phyloP scores from a whole-genome alignment of 768 basidiomycete genomes.

The Lentinula sp. region DNA sequence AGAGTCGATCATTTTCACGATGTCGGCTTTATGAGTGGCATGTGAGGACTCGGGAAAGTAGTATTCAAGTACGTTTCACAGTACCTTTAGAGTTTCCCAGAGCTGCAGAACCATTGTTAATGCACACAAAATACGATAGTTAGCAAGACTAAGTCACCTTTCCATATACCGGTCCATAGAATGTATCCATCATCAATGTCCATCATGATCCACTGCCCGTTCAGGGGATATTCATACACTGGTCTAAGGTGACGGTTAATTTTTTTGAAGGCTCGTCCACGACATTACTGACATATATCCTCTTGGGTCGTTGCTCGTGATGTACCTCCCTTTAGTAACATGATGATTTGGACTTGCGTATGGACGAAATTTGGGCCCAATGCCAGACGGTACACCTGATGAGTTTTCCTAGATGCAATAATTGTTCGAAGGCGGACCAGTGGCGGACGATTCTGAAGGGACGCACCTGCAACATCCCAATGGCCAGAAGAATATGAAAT shows the following conservation, averaged over 20 bases:
- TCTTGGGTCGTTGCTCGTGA: conserved; percentile 83
- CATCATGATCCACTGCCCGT: conserved; percentile 94
- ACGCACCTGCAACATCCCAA: conserved; percentile 37
- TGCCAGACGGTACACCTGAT: conserved; percentile 15
- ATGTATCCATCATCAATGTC: conserved; percentile 92
- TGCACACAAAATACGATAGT: neutral
- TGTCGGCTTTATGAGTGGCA: conserved; percentile 56
- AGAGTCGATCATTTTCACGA: conserved; percentile 89
- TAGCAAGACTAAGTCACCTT: conserved; percentile 44
- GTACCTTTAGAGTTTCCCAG: conserved; percentile 86
- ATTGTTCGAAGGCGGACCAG: conserved; percentile 1
- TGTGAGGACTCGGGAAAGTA: neutral
- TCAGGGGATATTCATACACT: conserved; percentile 86
- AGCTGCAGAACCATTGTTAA: conserved; percentile 33
- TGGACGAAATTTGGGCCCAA: conserved; percentile 50
- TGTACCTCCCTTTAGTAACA: conserved; percentile 82
- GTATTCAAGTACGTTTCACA: conserved; percentile 1
- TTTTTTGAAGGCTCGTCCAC: neutral
- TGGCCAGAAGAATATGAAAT: neutral
- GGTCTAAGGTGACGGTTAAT: conserved; percentile 38
- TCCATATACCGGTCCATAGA: conserved; percentile 93
- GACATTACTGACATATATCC: conserved; percentile 70
- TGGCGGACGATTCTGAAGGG: neutral
- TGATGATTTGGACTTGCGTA: conserved; percentile 74
- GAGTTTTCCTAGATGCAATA: neutral